phyloP scores from a whole-genome alignment of 306 rosid species.

The Prunus salicina region DNA sequence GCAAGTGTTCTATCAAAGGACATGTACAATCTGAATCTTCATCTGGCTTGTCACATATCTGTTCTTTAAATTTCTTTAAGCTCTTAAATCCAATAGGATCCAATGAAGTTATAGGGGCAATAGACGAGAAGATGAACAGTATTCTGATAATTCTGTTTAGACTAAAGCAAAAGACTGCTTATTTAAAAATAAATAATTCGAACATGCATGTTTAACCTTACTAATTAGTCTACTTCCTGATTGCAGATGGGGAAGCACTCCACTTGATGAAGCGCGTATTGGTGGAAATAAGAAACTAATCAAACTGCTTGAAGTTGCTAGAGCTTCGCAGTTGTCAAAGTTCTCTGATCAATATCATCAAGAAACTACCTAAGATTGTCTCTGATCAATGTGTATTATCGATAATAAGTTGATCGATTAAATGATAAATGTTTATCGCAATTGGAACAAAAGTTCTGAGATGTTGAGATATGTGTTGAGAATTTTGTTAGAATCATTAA shows the following conservation, averaged over 20 bases:
- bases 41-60: background rate
- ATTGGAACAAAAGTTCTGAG: background rate
- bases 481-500: too few species aligned
- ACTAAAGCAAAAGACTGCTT: too few species aligned
- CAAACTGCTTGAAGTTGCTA: slow-evolving; percentile 52
- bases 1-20: slow-evolving; percentile 52
- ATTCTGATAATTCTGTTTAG: too few species aligned
- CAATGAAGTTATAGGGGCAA: too few species aligned
- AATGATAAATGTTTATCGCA: too few species aligned
- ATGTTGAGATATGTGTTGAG: background rate
- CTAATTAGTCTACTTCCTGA: background rate
- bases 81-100: too few species aligned
- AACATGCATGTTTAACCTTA: background rate
- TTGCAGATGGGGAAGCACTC: slow-evolving; percentile 72
- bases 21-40: slow-evolving; percentile 35
- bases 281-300: slow-evolving; percentile 50
- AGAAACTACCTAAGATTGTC: slow-evolving; percentile 2
- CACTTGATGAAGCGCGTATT: slow-evolving; percentile 53
- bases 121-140: too few species aligned
- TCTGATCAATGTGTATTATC: too few species aligned
- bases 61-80: too few species aligned
- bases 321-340: slow-evolving; percentile 44
- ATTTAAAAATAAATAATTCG: too few species aligned
- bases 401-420: too few species aligned
- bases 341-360: slow-evolving; percentile 20